Evolutionary conservation across 2,329 filamentous ascomycete genomes (phyloP), one percentile per base, ranked within the genome.

Genomic region (Zopfia rhizophila): DNA sequence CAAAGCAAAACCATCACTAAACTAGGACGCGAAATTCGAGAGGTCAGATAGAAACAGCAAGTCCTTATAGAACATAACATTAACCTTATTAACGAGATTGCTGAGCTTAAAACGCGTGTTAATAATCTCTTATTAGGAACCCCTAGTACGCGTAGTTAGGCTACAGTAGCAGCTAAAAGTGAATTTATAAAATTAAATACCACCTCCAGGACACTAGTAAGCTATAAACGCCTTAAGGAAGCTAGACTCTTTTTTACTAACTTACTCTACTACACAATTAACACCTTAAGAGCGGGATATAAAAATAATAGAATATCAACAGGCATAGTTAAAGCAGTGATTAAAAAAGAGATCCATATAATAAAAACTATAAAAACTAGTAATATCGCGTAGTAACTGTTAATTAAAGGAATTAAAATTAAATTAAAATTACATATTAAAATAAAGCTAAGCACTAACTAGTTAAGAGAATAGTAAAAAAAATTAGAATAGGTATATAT

Each of bases 321-420:
- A 32, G 14, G 29, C 14, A 32, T 14, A 14, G 29, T 32, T 16
- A 32, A 14, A 32, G 14, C 29, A 32, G 29, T 14, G 14, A 14
- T 32, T 7, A 14, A 32, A 16, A 32, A 16, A 16, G 29, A 43
- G 39, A 36, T 43, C 8, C 40, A 31, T 14, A 36, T 33, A n/a
- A 38, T 29, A 39, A 38, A 22, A 33, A 48, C 38, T 24, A 21
- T 11, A 30, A 29, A 27, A 44, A 48, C 45, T 48, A 35, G 45
- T 39, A 35, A 44, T 44, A 39, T 28, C 32, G 45, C 13, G 38
- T 39, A 10, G 45, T 48, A 4, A 48, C 45, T 25, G 38, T 48
- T 35, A 39, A 48, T 33, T 28, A 48, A 14, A 22, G 12, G 45
- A 48, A 25, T 22, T 33, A 43, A 30, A 47, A 30, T 30, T 18